These are phyloP conservation scores for Chaetomiaceae sp. DNA, from an alignment of 2,329 filamentous ascomycete genomes.

Conservation along the genomic window DNA sequence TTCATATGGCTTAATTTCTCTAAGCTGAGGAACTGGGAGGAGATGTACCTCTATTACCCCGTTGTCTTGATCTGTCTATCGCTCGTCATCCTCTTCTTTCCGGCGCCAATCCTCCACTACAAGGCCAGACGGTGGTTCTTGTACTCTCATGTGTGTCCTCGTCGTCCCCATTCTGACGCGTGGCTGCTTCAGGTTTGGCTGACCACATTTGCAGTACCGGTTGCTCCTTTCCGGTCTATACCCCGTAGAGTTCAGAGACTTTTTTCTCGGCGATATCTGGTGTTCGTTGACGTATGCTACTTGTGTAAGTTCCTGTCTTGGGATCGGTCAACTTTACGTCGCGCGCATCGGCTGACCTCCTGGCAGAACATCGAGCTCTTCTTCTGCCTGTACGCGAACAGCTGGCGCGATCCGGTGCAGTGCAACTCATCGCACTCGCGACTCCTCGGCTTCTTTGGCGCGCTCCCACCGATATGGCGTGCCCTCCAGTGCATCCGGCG, in stretches of 20 bases:
- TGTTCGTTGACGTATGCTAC: slow-evolving; percentile 90
- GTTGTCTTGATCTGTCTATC: slow-evolving; percentile 70
- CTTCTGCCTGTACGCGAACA: slow-evolving; percentile 83
- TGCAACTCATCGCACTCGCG: slow-evolving; percentile 86
- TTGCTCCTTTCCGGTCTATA: slow-evolving; percentile 79
- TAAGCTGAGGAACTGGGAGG: slow-evolving; percentile 51
- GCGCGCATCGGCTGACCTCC: slow-evolving; percentile 4
- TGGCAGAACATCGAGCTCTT: slow-evolving; percentile 79
- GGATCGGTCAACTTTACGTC: not conserved
- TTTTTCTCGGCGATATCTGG: slow-evolving; percentile 96
- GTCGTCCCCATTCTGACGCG: not conserved
- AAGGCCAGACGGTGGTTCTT: slow-evolving; percentile 78
- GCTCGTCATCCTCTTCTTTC: slow-evolving; percentile 64
- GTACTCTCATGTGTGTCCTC: slow-evolving; percentile 69
- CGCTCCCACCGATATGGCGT: slow-evolving; percentile 83
- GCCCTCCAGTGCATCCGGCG: slow-evolving; percentile 85
- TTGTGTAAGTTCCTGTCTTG: slow-evolving; percentile 54
- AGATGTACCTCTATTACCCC: slow-evolving; percentile 79
- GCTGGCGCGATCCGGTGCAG: slow-evolving; percentile 64
- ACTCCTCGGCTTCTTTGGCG: slow-evolving; percentile 75
- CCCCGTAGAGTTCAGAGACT: slow-evolving; percentile 93
- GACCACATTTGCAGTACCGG: slow-evolving; percentile 59
- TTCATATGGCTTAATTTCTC: slow-evolving; percentile 88
- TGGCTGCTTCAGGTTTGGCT: slow-evolving; percentile 24
- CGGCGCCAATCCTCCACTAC: slow-evolving; percentile 66